phyloP scores from a whole-genome alignment of 441 rosid genomes.

The Pelargonium citronellum region DNA sequence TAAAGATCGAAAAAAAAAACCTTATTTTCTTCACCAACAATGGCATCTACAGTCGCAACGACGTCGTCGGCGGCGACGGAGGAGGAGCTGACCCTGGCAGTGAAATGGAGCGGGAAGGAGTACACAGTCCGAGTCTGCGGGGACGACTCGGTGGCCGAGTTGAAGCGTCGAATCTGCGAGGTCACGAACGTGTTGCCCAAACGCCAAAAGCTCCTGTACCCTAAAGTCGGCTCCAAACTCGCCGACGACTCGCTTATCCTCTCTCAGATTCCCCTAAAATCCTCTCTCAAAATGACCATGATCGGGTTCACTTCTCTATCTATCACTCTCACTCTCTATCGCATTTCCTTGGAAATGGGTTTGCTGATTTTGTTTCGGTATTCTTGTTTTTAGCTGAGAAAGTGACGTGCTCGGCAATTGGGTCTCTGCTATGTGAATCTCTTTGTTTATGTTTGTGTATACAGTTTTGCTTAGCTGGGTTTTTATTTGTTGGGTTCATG shows the following conservation, averaged over 20 bases:
- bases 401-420: not conserved
- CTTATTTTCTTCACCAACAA: not conserved
- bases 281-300: slow-evolving; percentile 93
- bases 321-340: slow-evolving; percentile 4
- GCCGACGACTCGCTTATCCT: slow-evolving; percentile 69
- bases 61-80: slow-evolving; percentile 31
- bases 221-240: slow-evolving; percentile 76
- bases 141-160: slow-evolving; percentile 78
- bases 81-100: slow-evolving; percentile 68
- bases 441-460: not conserved
- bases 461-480: not conserved
- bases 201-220: slow-evolving; percentile 91
- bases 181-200: slow-evolving; percentile 78
- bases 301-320: slow-evolving; percentile 50
- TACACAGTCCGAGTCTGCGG: slow-evolving; percentile 75
- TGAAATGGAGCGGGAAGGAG: slow-evolving; percentile 93
- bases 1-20: not conserved
- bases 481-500: not conserved
- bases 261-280: slow-evolving; percentile 67
- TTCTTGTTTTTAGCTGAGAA: not conserved
- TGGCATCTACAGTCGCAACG: slow-evolving; percentile 13
- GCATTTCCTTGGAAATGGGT: not conserved
- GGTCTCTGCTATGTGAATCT: not conserved
- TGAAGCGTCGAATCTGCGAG: slow-evolving; percentile 85
- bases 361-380: not conserved